Evolutionary conservation across 73 alveolate species (phyloP), one percentile per base, ranked within the genome.

Genomic region (Paramecium biaurelia): DNA sequence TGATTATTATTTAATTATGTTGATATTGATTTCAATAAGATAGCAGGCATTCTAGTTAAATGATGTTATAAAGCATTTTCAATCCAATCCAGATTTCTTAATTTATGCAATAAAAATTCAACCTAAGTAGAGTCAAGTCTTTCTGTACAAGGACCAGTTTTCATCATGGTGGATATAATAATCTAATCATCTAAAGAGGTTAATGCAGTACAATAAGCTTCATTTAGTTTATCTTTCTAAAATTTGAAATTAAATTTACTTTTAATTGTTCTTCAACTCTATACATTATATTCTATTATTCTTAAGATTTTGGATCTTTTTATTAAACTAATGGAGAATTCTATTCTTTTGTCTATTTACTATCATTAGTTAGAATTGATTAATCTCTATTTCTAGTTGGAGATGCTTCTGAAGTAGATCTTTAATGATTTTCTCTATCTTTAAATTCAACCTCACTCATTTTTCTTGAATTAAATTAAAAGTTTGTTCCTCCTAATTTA

Each of bases 71-170:
- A 35, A 8, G 87, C 57, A 72, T 72, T 72, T 35, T 72, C 87
- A 35, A 72, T 72, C 87, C 87, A 72, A 38, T 72, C 87, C 2
- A 72, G 38, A 12, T 38, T 72, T 72, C 87, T 72, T 38, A 72
- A 72, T 35, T 72, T 72, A n/a, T 35, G 87, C 1, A 72, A 24
- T 72, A 72, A 72, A 24, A 72, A 72, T 35, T 72, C 87, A 2
- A 72, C 87, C 32, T 72, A 38, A 11, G 87, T 72, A n/a, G 87
- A 72, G 12, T 72, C 87, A n/a, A 72, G 38, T n/a, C 87, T 28
- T 32, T 72, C 87, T 72, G 87, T 24, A 32, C 87, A 72, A 6
- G 87, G 87, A 14, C 87, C 87, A 9, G 87, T 72, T 72, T 72
- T 72, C 59, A 72, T 32, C 87, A 72, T 72, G 1, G 87, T 72